phyloP scores from a whole-genome alignment of 2,329 filamentous ascomycete genomes.

The Coccinonectria pachysandricola region DNA sequence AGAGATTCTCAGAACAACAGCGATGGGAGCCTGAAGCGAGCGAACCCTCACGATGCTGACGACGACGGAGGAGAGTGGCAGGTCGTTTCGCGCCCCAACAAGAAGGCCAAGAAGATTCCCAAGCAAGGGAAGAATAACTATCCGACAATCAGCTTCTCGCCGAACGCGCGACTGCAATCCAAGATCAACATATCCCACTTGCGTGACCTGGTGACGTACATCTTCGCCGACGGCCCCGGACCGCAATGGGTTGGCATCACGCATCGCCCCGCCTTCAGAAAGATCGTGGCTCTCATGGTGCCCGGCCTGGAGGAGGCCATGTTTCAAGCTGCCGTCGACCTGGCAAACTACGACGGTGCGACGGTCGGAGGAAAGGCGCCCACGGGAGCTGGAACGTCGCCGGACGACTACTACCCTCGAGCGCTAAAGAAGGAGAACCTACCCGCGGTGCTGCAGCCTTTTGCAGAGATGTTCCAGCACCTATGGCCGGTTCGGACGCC shows the following conservation, averaged over 20 bases:
- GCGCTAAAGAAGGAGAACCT: conserved; percentile 40
- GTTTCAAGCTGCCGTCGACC: conserved; percentile 57
- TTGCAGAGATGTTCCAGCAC: conserved; percentile 75
- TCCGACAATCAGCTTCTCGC: conserved; percentile 47
- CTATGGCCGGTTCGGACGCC: conserved; percentile 84
- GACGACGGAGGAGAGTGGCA: conserved; percentile 40
- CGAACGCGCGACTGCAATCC: conserved; percentile 46
- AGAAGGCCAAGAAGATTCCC: conserved; percentile 53
- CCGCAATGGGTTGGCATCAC: conserved; percentile 56
- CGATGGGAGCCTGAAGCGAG: conserved; percentile 37
- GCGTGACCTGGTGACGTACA: conserved; percentile 54
- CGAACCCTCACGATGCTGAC: conserved; percentile 35
- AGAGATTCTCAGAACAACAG: conserved; percentile 16
- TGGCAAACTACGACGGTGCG: conserved; percentile 30
- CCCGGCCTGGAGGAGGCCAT: conserved; percentile 84
- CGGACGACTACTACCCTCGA: conserved; percentile 51
- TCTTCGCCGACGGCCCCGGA: conserved; percentile 54
- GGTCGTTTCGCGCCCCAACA: conserved; percentile 41
- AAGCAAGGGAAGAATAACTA: conserved; percentile 46
- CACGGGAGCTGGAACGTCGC: conserved; percentile 30
- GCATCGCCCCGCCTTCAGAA: conserved; percentile 55
- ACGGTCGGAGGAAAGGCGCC: conserved; percentile 21
- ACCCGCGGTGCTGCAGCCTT: conserved; percentile 47
- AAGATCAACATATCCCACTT: conserved; percentile 54
- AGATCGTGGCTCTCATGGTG: conserved; percentile 84